These are phyloP conservation scores for Piper longum DNA, from an alignment of 164 flowering plant genomes.

Conservation along the genomic window DNA sequence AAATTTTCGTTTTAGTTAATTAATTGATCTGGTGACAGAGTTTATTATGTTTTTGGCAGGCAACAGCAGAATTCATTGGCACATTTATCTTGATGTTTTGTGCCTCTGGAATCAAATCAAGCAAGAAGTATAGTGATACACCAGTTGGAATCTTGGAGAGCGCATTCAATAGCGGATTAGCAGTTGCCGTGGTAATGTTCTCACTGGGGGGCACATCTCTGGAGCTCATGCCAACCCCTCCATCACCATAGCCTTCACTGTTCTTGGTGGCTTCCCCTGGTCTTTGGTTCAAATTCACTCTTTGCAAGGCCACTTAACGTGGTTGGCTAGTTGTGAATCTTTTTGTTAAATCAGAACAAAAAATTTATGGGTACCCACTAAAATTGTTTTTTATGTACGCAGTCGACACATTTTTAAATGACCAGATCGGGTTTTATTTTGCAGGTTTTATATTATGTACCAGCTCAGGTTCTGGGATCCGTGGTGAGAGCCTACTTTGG, in stretches of 20 bases:
- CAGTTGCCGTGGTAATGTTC: constrained; percentile 39
- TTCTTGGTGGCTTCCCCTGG: constrained; percentile 59
- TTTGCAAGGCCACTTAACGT: too few relatives aligned
- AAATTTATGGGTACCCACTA: too few relatives aligned
- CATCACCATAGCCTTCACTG: constrained; percentile 53
- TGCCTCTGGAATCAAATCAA: constrained; percentile 45
- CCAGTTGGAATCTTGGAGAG: constrained; percentile 48
- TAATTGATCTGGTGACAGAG: too few relatives aligned
- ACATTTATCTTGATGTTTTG: not conserved
- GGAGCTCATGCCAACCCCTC: constrained; percentile 85
- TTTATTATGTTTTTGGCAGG: too few relatives aligned
- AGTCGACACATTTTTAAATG: too few relatives aligned
- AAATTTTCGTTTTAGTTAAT: too few relatives aligned
- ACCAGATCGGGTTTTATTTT: not conserved
- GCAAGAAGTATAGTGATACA: constrained; percentile 24
- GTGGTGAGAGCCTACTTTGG: constrained; percentile 37
- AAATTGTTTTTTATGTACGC: too few relatives aligned
- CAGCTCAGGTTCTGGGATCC: constrained; percentile 56
- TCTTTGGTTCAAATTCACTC: constrained; percentile 37
- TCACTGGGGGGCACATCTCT: constrained; percentile 53
- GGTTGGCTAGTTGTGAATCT: too few relatives aligned
- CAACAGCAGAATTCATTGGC: not conserved
- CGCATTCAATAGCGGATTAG: constrained; percentile 53
- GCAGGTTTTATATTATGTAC: constrained; percentile 58
- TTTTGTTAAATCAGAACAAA: too few relatives aligned